Base-by-base conservation (phyloP, 495 filamentous ascomycete genomes). In the Penicillium steckii region DNA sequence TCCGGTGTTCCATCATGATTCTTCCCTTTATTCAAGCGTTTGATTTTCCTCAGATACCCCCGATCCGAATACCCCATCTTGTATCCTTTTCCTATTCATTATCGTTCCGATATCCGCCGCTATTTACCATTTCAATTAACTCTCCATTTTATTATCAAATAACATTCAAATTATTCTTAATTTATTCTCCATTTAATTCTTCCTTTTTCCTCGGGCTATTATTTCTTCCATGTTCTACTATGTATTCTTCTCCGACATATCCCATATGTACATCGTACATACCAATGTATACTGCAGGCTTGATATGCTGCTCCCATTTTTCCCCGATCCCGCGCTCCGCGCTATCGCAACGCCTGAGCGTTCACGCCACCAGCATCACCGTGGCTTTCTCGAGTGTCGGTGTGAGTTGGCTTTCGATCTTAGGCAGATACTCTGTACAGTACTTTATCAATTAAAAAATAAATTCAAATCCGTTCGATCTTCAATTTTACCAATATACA, bases 1-100 rank as follows among this genome's bases (percentile, higher is more conserved):
- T 44, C 60, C 51, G 60, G 60, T 65, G 59, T 65, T 65, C 51
- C 41, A 19, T 33, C 18, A 45, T 46, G 32, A 38, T 27, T 30
- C 21, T 50, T 38, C 29, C 47, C 52, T 27, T 35, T 24, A 38
- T 47, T 49, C 44, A 50, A 60, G 57, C 57, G 57, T 49, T 22
- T 50, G 43, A 44, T 51, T 50, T 50, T 45, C 37, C 24, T 45
- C 47, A 48, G 59, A 62, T 62, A 62, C 59, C 50, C 60, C 53
- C 55, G 41, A 37, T 37, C 46, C 46, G 50, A 55, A 62, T 56
- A 51, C 53, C 56, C 56, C 35, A 42, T 65, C 45, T 48, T 65
- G 50, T 62, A 63, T 41, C 38, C 15, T 32, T 9, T 46, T 26
- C 56, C 50, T 62, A 49, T 46, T 50, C 25, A 49, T 62, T 62